Evolutionary conservation across 306 rosid species (phyloP).

Genomic region (Prinsepia uniflora): DNA sequence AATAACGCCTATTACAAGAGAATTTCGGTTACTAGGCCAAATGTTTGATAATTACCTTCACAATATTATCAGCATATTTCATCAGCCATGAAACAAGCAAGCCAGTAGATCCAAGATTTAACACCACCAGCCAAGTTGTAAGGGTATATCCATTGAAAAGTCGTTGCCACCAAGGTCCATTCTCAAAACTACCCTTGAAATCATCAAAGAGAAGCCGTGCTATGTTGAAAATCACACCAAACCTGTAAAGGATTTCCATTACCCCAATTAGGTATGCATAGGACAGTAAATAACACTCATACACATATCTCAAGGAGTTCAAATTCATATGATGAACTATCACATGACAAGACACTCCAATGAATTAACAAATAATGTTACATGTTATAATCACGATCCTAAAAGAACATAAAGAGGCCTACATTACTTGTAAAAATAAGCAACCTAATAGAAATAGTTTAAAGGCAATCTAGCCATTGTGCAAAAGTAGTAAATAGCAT

Average conservation of each 20-base stretch:
- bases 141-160: slow-evolving; percentile 71
- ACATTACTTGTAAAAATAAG: background rate
- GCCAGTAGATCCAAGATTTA: slow-evolving; percentile 95
- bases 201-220: slow-evolving; percentile 77
- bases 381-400: background rate
- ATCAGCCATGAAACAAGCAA: slow-evolving; percentile 93
- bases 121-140: slow-evolving; percentile 88
- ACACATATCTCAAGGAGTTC: background rate
- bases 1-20: background rate
- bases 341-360: slow-evolving; percentile 7
- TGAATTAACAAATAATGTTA: background rate
- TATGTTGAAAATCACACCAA: slow-evolving; percentile 88
- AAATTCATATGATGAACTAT: slow-evolving; percentile 1
- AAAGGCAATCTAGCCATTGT: too few relatives aligned
- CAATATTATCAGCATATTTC: slow-evolving; percentile 97
- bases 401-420: background rate
- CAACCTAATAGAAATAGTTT: background rate
- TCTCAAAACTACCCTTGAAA: slow-evolving; percentile 85
- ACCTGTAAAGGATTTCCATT: slow-evolving; percentile 45
- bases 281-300: background rate
- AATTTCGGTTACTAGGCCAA: background rate
- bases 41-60: slow-evolving; percentile 49
- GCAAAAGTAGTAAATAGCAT: background rate
- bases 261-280: background rate
- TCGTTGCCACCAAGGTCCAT: slow-evolving; percentile 96